These are phyloP conservation scores for Protea cynaroides DNA, from an alignment of 164 flowering plant genomes.

Conservation along the genomic window DNA sequence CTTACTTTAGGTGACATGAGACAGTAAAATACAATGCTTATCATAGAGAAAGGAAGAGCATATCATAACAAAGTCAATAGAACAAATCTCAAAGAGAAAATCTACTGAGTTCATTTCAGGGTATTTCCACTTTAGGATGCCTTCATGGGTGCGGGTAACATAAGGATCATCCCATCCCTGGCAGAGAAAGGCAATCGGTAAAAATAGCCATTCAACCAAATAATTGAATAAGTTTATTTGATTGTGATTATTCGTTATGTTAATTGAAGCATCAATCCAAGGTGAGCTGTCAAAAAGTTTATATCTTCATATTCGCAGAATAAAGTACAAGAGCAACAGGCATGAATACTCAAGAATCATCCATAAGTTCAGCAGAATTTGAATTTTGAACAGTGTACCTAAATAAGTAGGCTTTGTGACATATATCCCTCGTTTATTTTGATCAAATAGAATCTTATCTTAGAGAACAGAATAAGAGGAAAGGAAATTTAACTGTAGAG, in stretches of 20 bases:
- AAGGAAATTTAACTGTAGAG: no score
- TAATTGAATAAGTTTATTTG: no score
- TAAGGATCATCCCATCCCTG: slow-evolving; percentile 99
- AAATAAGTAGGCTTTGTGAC: no score
- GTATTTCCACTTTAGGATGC: slow-evolving; percentile 96
- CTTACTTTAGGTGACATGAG: not conserved
- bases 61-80: not conserved
- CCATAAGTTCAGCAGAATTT: not conserved
- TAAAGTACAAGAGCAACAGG: not conserved
- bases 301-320: not conserved
- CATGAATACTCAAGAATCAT: no score
- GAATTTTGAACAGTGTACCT: no score
- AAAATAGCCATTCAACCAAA: not conserved
- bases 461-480: no score
- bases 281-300: not conserved
- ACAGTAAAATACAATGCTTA: not conserved
- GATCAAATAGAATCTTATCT: no score
- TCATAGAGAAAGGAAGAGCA: not conserved
- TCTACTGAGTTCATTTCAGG: slow-evolving; percentile 92
- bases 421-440: no score
- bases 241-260: no score
- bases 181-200: slow-evolving; percentile 12
- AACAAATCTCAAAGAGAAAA: slow-evolving; percentile 79
- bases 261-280: no score
- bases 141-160: slow-evolving; percentile 84